Percentiles rank a stretch among this genome's conserved stretches.
phyloP scores from a whole-genome alignment of 768 basidiomycete genomes.

The Russula foetens region DNA sequence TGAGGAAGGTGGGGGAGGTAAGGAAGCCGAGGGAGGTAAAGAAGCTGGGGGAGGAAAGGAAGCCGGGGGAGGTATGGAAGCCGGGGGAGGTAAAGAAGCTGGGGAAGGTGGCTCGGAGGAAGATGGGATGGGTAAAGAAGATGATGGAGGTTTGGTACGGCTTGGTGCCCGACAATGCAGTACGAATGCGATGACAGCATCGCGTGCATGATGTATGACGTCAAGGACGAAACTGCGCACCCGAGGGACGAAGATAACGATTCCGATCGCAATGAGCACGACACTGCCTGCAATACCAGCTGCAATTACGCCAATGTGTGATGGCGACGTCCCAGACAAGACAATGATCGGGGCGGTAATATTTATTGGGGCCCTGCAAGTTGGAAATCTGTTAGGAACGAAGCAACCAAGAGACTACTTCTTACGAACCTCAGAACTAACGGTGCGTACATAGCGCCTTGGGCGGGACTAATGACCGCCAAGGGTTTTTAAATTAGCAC shows the following conservation, averaged over 20 bases:
- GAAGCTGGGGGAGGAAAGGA: too few species aligned
- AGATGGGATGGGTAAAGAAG: too few species aligned
- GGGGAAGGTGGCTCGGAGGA: too few species aligned
- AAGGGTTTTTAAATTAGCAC: neutral
- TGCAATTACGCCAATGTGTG: conserved; percentile 9
- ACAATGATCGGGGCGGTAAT: neutral
- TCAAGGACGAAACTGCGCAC: too few species aligned
- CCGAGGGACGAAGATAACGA: neutral
- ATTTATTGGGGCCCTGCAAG: neutral
- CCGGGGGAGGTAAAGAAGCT: too few species aligned
- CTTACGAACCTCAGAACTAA: conserved; percentile 20
- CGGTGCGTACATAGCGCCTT: conserved; percentile 23
- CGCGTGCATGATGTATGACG: too few species aligned
- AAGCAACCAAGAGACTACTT: neutral
- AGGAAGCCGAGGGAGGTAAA: too few species aligned
- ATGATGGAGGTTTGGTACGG: too few species aligned
- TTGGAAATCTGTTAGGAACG: neutral
- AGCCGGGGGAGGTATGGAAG: too few species aligned
- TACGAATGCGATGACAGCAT: too few species aligned
- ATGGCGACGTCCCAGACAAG: neutral
- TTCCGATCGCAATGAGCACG: neutral
- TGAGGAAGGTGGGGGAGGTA: too few species aligned
- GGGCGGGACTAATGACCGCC: conserved; percentile 17
- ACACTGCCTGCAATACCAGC: conserved; percentile 15
- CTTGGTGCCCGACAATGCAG: too few species aligned